Evolutionary conservation across 768 basidiomycete genomes (phyloP).

Genomic region (Sarcomyxa edulis): DNA sequence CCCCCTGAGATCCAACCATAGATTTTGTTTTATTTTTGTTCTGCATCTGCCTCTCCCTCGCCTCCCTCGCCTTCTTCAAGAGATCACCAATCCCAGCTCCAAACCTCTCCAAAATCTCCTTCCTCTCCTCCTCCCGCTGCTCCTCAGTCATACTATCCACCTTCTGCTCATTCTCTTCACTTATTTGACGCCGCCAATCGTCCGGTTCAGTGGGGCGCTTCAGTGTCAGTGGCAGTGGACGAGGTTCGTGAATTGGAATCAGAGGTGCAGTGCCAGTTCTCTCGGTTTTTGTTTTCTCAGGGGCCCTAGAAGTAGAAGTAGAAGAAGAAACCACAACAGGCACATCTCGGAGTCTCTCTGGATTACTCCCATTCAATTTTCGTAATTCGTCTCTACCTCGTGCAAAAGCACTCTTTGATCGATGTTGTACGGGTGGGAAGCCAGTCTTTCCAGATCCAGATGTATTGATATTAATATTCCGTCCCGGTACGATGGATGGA

Average conservation of each 20-base stretch:
- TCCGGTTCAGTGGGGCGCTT: conserved; percentile 14
- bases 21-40: conserved; percentile 2
- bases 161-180: conserved; percentile 57
- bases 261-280: conserved; percentile 3
- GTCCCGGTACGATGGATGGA: conserved; percentile 18
- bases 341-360: conserved; percentile 17
- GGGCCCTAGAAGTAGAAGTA: conserved; percentile 11
- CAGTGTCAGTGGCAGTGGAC: not conserved
- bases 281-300: not conserved
- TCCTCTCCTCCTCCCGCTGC: conserved; percentile 61
- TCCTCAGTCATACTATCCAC: conserved; percentile 67
- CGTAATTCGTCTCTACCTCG: conserved; percentile 36
- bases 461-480: no score
- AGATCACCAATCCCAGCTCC: conserved; percentile 62
- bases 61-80: conserved; percentile 47
- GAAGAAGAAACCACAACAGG: no score
- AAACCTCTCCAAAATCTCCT: conserved; percentile 66
- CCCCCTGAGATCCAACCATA: no score
- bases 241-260: conserved; percentile 7
- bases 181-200: conserved; percentile 53
- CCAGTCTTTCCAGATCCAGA: conserved; percentile 34
- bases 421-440: conserved; percentile 61
- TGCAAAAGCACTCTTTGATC: conserved; percentile 59
- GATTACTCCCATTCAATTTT: conserved; percentile 11
- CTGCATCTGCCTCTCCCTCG: conserved; percentile 30